These are phyloP conservation scores for Claviceps capensis DNA, from an alignment of 2,329 filamentous ascomycete species.

Conservation along the genomic window DNA sequence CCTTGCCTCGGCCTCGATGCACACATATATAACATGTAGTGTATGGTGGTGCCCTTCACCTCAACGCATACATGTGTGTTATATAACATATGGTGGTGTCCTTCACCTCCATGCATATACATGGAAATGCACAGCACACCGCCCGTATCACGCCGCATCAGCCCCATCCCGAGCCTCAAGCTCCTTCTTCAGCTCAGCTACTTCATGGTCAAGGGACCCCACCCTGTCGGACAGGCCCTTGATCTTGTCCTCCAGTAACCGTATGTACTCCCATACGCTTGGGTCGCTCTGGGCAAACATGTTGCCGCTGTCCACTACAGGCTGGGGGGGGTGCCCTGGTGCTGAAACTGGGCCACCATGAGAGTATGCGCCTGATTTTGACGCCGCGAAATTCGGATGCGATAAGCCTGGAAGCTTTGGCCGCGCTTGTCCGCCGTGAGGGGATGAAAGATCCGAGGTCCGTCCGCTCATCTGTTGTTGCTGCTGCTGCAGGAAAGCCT, in stretches of 20 bases:
- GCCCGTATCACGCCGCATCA: constrained; percentile 4
- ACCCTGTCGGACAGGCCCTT: constrained; percentile 24
- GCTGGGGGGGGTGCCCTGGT: constrained; percentile 35
- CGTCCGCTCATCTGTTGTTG: constrained; percentile 29
- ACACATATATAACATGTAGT: no score
- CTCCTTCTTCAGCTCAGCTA: constrained; percentile 20
- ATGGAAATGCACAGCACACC: no score
- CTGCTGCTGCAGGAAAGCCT: constrained; percentile 52
- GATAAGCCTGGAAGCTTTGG: constrained; percentile 24
- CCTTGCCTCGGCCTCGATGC: no score
- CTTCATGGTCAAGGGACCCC: constrained; percentile 19
- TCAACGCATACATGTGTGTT: no score
- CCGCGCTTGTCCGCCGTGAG: constrained; percentile 31
- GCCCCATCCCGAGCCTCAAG: constrained; percentile 18
- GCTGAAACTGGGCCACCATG: constrained; percentile 15
- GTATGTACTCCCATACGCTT: constrained; percentile 59
- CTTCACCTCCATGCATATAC: no score
- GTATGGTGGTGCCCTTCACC: no score
- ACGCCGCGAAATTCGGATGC: constrained; percentile 21
- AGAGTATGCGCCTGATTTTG: constrained; percentile 17
- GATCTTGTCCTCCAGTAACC: constrained; percentile 48
- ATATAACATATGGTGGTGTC: no score
- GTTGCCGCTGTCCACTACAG: constrained; percentile 48
- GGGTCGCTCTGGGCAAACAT: constrained; percentile 48
- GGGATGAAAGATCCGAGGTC: constrained; percentile 39